A percentile compares a stretch with the other conserved stretches of the same genome.
Evolutionary conservation across 2,329 filamentous ascomycete species (phyloP).

Genomic region (Graphium sp.): DNA sequence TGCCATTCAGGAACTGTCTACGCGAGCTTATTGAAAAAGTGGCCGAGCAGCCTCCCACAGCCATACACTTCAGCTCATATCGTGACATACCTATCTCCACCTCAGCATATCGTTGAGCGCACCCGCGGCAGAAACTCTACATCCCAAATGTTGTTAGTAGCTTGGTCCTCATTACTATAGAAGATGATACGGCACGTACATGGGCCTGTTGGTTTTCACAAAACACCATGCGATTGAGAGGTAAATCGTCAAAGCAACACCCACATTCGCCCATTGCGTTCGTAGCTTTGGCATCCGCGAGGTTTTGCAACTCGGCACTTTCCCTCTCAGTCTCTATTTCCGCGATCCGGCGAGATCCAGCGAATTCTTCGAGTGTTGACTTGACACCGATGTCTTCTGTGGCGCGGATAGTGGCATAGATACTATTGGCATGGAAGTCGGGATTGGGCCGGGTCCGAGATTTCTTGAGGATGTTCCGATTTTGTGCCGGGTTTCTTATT

Average conservation of each 20-base stretch:
- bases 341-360: no score
- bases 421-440: no score
- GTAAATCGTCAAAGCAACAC: constrained; percentile 54
- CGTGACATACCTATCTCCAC: constrained; percentile 51
- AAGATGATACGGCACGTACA: constrained; percentile 11
- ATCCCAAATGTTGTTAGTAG: constrained; percentile 17
- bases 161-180: constrained; percentile 5
- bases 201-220: constrained; percentile 45
- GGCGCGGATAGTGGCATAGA: no score
- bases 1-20: constrained; percentile 37
- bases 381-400: no score
- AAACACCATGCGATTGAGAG: constrained; percentile 49
- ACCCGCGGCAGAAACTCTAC: constrained; percentile 57
- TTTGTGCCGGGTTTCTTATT: no score
- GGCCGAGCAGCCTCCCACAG: constrained; percentile 45
- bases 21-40: constrained; percentile 41
- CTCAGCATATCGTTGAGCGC: constrained; percentile 48
- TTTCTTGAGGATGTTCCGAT: no score
- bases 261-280: constrained; percentile 49
- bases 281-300: constrained; percentile 20
- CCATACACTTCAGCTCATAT: constrained; percentile 55
- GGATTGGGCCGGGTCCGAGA: no score
- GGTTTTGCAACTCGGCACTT: constrained; percentile 20
- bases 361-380: no score
- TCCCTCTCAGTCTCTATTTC: no score